A percentile compares a stretch with the other conserved stretches of the same genome.
These are phyloP conservation scores for Astragalus membranaceus DNA, from an alignment of 306 rosid species.

Conservation along the genomic window DNA sequence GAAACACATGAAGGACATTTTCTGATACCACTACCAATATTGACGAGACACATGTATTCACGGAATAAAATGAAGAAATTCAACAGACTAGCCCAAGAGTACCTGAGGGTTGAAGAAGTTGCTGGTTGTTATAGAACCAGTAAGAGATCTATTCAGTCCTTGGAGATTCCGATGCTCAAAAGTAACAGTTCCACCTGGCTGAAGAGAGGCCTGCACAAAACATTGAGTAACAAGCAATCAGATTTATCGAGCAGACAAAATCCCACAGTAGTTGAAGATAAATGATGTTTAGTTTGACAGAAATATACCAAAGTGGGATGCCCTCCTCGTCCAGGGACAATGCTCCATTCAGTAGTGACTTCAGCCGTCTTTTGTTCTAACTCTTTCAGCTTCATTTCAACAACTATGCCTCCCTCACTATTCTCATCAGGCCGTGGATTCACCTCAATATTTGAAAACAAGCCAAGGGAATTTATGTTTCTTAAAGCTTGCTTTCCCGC, in stretches of 20 bases:
- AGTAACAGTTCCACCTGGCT: constrained; percentile 92
- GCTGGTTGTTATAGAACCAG: constrained; percentile 78
- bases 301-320: constrained; percentile 75
- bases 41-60: neutral
- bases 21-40: neutral
- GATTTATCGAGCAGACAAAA: neutral
- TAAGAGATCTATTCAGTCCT: constrained; percentile 78
- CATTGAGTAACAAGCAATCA: constrained; percentile 14
- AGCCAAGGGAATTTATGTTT: constrained; percentile 75
- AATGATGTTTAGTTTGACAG: neutral
- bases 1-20: constrained; percentile 12
- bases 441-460: constrained; percentile 96
- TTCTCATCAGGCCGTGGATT: constrained; percentile 94
- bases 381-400: constrained; percentile 88
- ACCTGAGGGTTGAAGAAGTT: constrained; percentile 88
- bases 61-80: constrained; percentile 14
- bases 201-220: constrained; percentile 75
- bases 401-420: constrained; percentile 87
- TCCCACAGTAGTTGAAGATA: neutral
- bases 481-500: constrained; percentile 98
- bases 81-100: neutral
- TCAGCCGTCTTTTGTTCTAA: constrained; percentile 91
- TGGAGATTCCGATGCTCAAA: constrained; percentile 81
- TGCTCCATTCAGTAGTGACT: constrained; percentile 93
- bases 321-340: constrained; percentile 95